These are phyloP conservation scores for Strigomonas culicis DNA, from an alignment of 208 protist species.

Conservation along the genomic window DNA sequence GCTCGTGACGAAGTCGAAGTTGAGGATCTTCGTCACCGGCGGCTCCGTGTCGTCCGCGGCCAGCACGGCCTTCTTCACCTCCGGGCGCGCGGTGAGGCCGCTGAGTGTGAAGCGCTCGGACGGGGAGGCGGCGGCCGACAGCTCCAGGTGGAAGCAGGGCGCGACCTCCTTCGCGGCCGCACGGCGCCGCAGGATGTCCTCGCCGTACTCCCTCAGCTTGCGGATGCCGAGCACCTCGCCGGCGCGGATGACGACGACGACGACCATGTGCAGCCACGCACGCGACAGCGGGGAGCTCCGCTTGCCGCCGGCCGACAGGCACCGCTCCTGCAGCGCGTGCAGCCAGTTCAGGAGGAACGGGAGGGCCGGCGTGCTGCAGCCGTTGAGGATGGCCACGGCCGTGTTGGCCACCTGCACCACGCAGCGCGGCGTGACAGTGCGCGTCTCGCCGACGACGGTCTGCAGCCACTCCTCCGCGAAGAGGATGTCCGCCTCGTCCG, in stretches of 20 bases:
- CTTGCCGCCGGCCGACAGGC: conserved; percentile 2
- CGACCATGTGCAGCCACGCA: conserved; percentile 69
- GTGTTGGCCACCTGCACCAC: conserved; percentile 57
- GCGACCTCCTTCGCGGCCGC: conserved; percentile 31
- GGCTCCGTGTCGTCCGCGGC: conserved; percentile 19
- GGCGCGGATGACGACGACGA: conserved; percentile 37
- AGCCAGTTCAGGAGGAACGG: conserved; percentile 54
- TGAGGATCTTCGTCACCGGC: conserved; percentile 39
- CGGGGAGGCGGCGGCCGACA: conserved; percentile 10
- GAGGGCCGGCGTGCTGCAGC: conserved; percentile 37
- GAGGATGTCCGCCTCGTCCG: conserved; percentile 44
- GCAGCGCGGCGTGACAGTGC: conserved; percentile 38
- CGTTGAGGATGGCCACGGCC: conserved; percentile 43
- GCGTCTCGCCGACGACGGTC: conserved; percentile 13
- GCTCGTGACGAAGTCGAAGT: conserved; percentile 50
- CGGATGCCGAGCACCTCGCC: conserved; percentile 37
- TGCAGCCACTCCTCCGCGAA: conserved; percentile 59
- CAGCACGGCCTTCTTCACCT: conserved; percentile 24
- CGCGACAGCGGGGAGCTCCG: conserved; percentile 22
- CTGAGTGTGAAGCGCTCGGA: conserved; percentile 27
- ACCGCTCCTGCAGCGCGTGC: conserved; percentile 44
- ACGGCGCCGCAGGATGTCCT: conserved; percentile 42
- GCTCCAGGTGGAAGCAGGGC: conserved; percentile 32
- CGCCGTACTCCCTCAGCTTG: conserved; percentile 44
- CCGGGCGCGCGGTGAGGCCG: conserved; percentile 25